Conservation (phyloP, 441 rosid species). For the Gossypium armourianum region DNA sequence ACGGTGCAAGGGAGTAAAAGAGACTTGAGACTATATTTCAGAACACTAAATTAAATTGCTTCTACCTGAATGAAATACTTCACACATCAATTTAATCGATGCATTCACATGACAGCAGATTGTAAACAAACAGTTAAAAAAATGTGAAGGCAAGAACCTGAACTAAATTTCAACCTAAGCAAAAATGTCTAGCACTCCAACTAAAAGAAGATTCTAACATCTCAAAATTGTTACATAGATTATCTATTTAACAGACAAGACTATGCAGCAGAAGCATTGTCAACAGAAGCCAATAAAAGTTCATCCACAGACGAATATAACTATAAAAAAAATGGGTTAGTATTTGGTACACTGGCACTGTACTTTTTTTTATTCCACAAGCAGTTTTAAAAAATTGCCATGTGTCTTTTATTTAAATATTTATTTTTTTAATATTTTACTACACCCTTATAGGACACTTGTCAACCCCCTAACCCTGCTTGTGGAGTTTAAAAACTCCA, state of each 20-base stretch:
- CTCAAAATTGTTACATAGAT: not conserved
- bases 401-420: too few relatives aligned
- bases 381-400: too few relatives aligned
- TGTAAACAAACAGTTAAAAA: not conserved
- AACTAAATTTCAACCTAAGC: not conserved
- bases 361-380: too few relatives aligned
- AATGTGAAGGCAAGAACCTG: not conserved
- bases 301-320: not conserved
- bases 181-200: not conserved
- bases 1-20: not conserved
- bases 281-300: constrained; percentile 1
- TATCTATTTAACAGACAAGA: not conserved
- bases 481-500: too few relatives aligned
- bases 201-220: not conserved
- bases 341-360: too few relatives aligned
- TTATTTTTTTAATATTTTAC: too few relatives aligned
- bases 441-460: too few relatives aligned
- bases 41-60: not conserved
- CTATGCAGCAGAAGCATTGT: not conserved
- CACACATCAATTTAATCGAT: not conserved
- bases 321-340: too few relatives aligned
- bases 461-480: too few relatives aligned
- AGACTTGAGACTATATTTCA: not conserved
- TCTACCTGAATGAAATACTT: not conserved
- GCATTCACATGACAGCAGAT: not conserved